These are phyloP conservation scores for Diaporthe helianthi DNA, from an alignment of 2,329 filamentous ascomycete species.

Conservation along the genomic window DNA sequence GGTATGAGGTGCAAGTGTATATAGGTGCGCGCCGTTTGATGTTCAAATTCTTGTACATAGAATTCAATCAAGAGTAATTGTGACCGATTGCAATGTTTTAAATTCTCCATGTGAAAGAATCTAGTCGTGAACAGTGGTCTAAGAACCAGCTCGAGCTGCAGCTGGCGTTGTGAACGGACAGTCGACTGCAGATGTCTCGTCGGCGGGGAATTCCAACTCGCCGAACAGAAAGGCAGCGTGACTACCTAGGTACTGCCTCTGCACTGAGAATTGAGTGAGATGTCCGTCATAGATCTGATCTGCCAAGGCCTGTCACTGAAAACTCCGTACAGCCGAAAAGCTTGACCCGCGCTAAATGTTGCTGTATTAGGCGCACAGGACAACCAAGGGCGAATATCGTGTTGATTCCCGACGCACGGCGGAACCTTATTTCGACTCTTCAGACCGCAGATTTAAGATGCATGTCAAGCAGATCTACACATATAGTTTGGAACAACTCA, in stretches of 20 bases:
- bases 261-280: background rate
- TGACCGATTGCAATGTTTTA: background rate
- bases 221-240: background rate
- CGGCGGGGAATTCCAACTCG: background rate
- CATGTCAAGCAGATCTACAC: background rate
- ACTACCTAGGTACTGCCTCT: background rate
- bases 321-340: background rate
- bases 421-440: background rate
- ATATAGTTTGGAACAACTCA: no score
- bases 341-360: background rate
- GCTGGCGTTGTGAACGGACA: background rate
- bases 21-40: background rate
- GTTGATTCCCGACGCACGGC: background rate
- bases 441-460: background rate
- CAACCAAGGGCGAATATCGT: background rate
- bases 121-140: background rate
- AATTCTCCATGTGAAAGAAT: background rate
- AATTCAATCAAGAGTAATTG: constrained; percentile 23
- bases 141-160: background rate
- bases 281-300: no score
- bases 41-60: constrained; percentile 18
- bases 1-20: background rate
- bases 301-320: background rate
- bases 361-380: background rate
- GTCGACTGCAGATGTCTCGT: no score